Conservation (phyloP, 306 rosid species). For the Dicorynia guianensis region DNA sequence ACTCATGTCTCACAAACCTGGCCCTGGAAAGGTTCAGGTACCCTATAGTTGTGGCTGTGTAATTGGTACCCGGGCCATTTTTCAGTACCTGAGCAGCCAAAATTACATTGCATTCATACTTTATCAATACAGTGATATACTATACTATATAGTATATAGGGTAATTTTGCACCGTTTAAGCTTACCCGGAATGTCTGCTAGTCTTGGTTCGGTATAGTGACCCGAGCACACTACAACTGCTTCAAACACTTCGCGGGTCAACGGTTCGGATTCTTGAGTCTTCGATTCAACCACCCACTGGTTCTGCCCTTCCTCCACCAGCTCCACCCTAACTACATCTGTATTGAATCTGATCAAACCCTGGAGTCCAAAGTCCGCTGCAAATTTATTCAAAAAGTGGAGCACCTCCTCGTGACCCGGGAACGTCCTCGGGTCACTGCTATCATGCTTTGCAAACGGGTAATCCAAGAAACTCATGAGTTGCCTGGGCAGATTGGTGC, state of each 20-base stretch:
- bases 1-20: background rate
- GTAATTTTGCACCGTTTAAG: background rate
- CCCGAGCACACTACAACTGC: conserved; percentile 47
- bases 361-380: conserved; percentile 26
- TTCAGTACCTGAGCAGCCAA: background rate
- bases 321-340: conserved; percentile 26
- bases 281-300: conserved; percentile 25
- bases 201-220: conserved; percentile 21
- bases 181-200: conserved; percentile 1
- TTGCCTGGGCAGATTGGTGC: conserved; percentile 48
- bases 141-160: background rate
- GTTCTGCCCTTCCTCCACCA: background rate
- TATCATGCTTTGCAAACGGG: conserved; percentile 20
- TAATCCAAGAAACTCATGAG: conserved; percentile 42
- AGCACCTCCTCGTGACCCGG: conserved; percentile 49
- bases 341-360: conserved; percentile 16
- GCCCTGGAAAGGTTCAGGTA: background rate
- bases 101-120: no score
- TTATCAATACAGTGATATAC: no score
- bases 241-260: conserved; percentile 31
- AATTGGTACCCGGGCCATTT: conserved; percentile 34
- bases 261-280: conserved; percentile 11
- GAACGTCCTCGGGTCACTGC: conserved; percentile 40
- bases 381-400: conserved; percentile 38
- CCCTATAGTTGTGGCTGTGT: conserved; percentile 38